phyloP scores from a whole-genome alignment of 352 stramenopile genomes.

The Pythium phragmitis region DNA sequence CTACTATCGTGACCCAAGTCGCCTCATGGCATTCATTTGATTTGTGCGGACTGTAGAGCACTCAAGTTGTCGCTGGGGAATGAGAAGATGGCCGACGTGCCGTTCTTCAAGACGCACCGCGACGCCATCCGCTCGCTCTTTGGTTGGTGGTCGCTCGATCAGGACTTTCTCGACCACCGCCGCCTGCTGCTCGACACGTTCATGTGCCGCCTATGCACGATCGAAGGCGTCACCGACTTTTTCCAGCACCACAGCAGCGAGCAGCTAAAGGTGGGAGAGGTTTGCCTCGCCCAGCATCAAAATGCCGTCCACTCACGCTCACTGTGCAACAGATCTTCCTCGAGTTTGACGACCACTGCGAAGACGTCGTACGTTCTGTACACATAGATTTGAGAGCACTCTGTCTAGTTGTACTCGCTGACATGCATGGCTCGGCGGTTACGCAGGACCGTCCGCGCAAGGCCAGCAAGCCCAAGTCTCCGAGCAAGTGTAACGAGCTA shows the following conservation, averaged over 20 bases:
- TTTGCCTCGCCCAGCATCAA: not conserved
- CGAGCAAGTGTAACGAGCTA: conserved; percentile 11
- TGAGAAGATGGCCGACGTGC: conserved; percentile 42
- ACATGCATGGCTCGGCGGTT: not conserved
- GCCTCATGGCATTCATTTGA: not conserved
- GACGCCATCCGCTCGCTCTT: conserved; percentile 50
- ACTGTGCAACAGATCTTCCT: conserved; percentile 41
- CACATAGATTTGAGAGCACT: not conserved
- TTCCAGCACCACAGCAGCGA: conserved; percentile 51
- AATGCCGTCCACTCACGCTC: too few species aligned
- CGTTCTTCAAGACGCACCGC: conserved; percentile 54
- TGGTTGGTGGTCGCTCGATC: conserved; percentile 43
- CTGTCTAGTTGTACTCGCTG: not conserved
- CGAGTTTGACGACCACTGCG: conserved; percentile 61
- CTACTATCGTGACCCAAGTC: not conserved
- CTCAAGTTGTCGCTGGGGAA: conserved; percentile 45
- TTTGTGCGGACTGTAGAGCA: conserved; percentile 9
- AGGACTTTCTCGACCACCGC: conserved; percentile 60
- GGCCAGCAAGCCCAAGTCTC: conserved; percentile 8
- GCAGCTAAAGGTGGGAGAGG: conserved; percentile 40
- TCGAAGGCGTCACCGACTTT: conserved; percentile 46
- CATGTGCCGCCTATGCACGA: conserved; percentile 41
- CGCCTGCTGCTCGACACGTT: conserved; percentile 57
- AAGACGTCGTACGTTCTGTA: conserved; percentile 42
- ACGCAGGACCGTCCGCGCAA: not conserved